phyloP scores from a whole-genome alignment of 1,139 yeast species.

The Yamadazyma atmosphaerica region DNA sequence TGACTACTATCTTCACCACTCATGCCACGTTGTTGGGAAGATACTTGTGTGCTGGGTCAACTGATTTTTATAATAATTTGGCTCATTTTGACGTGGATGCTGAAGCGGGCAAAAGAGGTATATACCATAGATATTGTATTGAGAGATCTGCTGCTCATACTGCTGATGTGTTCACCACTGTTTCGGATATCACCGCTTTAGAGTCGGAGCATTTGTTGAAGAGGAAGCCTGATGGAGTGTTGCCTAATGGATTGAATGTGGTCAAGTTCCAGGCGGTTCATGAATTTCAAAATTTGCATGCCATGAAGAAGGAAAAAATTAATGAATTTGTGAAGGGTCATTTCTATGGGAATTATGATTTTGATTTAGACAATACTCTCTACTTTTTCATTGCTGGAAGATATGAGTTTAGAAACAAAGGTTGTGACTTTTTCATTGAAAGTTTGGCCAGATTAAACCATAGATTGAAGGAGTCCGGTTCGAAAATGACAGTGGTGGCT shows the following conservation, averaged over 20 bases:
- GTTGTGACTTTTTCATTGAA: constrained; percentile 94
- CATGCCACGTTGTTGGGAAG: constrained; percentile 96
- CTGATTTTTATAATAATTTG: constrained; percentile 91
- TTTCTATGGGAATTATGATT: constrained; percentile 94
- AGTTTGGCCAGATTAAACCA: constrained; percentile 90
- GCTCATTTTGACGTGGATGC: constrained; percentile 93
- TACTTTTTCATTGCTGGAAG: constrained; percentile 97
- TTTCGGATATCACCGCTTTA: constrained; percentile 92
- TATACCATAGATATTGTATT: constrained; percentile 94
- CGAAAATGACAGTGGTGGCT: constrained; percentile 94
- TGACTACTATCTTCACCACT: constrained; percentile 94
- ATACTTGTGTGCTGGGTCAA: constrained; percentile 93
- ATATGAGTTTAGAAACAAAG: constrained; percentile 95
- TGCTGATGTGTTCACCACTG: constrained; percentile 97
- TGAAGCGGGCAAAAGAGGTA: constrained; percentile 97
- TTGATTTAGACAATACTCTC: constrained; percentile 88
- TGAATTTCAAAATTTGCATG: constrained; percentile 96
- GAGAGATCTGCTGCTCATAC: constrained; percentile 96
- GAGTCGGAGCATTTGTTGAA: constrained; percentile 92
- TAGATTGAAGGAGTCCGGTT: constrained; percentile 74
- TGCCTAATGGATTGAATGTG: constrained; percentile 95
- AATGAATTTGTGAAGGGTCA: constrained; percentile 96
- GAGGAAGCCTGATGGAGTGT: constrained; percentile 95
- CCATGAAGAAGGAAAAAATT: constrained; percentile 85
- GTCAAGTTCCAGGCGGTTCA: constrained; percentile 96